Evolutionary conservation across 1,139 yeast genomes (phyloP).

Genomic region (Hyphopichia khmerensis): DNA sequence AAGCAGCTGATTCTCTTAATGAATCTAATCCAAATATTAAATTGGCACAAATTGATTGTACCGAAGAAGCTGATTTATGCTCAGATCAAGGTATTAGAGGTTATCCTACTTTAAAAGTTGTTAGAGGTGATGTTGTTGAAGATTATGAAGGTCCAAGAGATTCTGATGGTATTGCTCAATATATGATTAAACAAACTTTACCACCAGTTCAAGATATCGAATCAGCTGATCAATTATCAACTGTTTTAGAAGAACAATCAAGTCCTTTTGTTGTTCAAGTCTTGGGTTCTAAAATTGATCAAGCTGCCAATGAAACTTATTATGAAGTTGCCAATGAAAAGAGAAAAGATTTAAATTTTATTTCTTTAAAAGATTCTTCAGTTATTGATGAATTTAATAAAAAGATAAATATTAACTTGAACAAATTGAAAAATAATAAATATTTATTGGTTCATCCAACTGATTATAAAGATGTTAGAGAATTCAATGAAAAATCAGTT

Average conservation of each 20-base stretch:
- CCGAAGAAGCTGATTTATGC: conserved; percentile 81
- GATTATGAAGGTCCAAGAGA: conserved; percentile 86
- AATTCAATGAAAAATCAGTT: conserved; percentile 16
- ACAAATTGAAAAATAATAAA: conserved; percentile 22
- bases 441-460: conserved; percentile 41
- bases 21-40: conserved; percentile 60
- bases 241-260: conserved; percentile 43
- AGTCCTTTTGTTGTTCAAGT: conserved; percentile 59
- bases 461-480: conserved; percentile 30
- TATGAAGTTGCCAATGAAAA: conserved; percentile 51
- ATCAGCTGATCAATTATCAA: conserved; percentile 49
- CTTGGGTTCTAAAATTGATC: conserved; percentile 29
- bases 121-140: conserved; percentile 59
- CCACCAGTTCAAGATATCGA: conserved; percentile 70
- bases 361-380: conserved; percentile 49
- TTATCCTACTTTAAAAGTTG: conserved; percentile 87
- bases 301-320: conserved; percentile 47
- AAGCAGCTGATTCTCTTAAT: conserved; percentile 77
- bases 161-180: conserved; percentile 71
- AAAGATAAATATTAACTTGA: conserved; percentile 18
- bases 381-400: conserved; percentile 24
- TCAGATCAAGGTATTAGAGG: conserved; percentile 75
- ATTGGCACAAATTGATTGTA: conserved; percentile 92
- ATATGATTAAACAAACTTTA: conserved; percentile 78
- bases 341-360: conserved; percentile 64